phyloP scores from a whole-genome alignment of 345 rosid species.

The Laguncularia racemosa region DNA sequence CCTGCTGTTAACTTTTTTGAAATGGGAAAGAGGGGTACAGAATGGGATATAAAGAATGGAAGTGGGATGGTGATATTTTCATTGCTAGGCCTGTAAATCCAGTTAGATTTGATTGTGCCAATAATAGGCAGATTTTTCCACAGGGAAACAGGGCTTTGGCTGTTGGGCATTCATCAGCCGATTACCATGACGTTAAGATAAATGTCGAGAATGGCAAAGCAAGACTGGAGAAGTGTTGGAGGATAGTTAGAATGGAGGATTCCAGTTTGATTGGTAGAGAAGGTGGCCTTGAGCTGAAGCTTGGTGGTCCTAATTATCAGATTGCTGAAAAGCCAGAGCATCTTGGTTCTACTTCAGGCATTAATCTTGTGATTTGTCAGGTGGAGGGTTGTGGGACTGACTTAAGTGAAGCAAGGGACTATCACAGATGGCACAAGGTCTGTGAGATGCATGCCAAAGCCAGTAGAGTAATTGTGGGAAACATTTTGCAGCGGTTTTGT shows the following conservation, averaged over 20 bases:
- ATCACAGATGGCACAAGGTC: conserved; percentile 88
- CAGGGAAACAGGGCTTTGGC: conserved; percentile 21
- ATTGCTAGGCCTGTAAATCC: conserved; percentile 64
- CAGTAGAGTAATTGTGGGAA: conserved; percentile 66
- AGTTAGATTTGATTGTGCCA: conserved; percentile 20
- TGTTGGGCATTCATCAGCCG: conserved; percentile 55
- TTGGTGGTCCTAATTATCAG: conserved; percentile 55
- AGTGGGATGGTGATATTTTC: conserved; percentile 99
- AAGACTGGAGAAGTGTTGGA: conserved; percentile 66
- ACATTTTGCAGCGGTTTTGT: conserved; percentile 86
- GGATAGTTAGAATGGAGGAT: conserved; percentile 58
- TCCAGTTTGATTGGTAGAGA: conserved; percentile 28
- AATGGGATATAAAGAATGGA: conserved; percentile 98
- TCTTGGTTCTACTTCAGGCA: conserved; percentile 21
- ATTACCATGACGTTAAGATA: conserved; percentile 30
- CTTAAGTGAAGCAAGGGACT: conserved; percentile 79
- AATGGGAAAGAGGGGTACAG: conserved; percentile 55
- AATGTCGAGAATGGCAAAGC: conserved; percentile 29
- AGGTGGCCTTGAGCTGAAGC: conserved; percentile 62
- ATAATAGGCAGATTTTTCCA: conserved; percentile 52
- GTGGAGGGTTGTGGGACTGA: conserved; percentile 91
- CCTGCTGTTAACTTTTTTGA: conserved; percentile 35
- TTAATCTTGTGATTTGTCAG: conserved; percentile 69
- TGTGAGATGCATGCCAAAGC: conserved; percentile 94
- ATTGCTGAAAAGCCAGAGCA: conserved; percentile 31